Conservation (phyloP, 352 stramenopile genomes). For the Globisporangium perplexum region DNA sequence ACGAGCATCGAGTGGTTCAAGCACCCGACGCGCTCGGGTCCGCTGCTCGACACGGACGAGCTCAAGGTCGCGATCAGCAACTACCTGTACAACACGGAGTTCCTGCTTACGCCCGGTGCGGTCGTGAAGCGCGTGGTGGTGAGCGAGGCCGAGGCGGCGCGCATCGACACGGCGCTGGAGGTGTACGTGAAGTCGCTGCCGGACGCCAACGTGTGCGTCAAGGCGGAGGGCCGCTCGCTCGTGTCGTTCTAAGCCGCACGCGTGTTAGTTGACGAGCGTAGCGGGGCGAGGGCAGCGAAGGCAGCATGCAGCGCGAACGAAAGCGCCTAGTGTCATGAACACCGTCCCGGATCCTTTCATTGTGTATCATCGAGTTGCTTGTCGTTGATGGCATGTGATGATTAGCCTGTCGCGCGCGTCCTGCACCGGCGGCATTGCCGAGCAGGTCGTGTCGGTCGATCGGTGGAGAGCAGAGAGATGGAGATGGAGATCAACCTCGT, state of each 20-base stretch:
- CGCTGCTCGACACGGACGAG: slow-evolving; percentile 10
- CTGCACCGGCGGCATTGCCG: too few species aligned
- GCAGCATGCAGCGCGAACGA: neutral
- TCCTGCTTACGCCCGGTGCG: slow-evolving; percentile 1
- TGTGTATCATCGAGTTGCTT: neutral
- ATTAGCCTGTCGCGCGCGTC: too few species aligned
- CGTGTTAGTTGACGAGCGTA: neutral
- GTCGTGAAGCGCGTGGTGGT: slow-evolving; percentile 23
- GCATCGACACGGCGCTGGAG: slow-evolving; percentile 12
- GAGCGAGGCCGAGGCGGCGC: slow-evolving; percentile 57
- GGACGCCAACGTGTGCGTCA: slow-evolving; percentile 12
- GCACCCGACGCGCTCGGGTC: slow-evolving; percentile 10
- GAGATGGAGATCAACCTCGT: too few species aligned
- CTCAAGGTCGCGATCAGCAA: slow-evolving; percentile 15
- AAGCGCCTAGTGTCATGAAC: neutral
- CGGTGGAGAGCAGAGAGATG: too few species aligned
- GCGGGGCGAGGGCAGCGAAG: neutral
- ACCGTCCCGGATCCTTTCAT: neutral
- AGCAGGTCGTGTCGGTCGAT: too few species aligned
- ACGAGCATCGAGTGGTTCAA: slow-evolving; percentile 31
- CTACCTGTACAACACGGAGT: slow-evolving; percentile 32
- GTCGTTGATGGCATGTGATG: too few species aligned
- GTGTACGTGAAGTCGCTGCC: slow-evolving; percentile 11
- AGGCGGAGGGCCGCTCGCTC: slow-evolving; percentile 8
- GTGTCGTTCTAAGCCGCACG: slow-evolving; percentile 5